Percentiles rank a stretch among this genome's conserved stretches.
phyloP scores from a whole-genome alignment of 306 rosid genomes.

The Cicer bijugum region DNA sequence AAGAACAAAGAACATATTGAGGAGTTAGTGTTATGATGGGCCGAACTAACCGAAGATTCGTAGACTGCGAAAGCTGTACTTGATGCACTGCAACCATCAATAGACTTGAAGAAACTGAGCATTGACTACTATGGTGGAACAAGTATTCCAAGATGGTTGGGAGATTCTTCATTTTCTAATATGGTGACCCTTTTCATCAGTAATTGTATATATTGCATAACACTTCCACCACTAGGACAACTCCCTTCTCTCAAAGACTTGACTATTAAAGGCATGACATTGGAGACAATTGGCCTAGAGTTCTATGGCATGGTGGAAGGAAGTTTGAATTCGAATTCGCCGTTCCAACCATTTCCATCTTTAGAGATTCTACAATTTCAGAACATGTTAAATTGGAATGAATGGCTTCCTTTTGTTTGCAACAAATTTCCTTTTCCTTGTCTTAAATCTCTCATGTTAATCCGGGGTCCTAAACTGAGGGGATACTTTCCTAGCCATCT shows the following conservation, averaged over 20 bases:
- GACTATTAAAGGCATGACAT: not conserved
- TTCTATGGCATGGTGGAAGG: not conserved
- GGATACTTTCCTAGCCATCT: slow-evolving; percentile 1
- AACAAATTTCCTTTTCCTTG: slow-evolving; percentile 1
- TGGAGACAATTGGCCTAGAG: slow-evolving; percentile 8
- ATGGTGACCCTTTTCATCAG: not conserved
- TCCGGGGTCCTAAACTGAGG: not conserved
- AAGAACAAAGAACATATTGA: not conserved
- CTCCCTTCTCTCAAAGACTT: slow-evolving; percentile 20
- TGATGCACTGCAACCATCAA: slow-evolving; percentile 14
- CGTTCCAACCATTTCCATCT: slow-evolving; percentile 7
- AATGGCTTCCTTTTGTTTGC: slow-evolving; percentile 6
- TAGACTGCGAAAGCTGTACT: not conserved
- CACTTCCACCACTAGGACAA: slow-evolving; percentile 3
- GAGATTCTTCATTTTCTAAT: slow-evolving; percentile 17
- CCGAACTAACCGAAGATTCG: not conserved
- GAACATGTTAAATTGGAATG: slow-evolving; percentile 16
- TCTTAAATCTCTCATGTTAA: not conserved
- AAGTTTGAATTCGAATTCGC: not conserved
- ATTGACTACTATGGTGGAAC: slow-evolving; percentile 4
- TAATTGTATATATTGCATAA: not conserved
- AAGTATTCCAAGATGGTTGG: slow-evolving; percentile 6
- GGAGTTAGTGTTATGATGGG: not conserved
- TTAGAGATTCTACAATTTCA: not conserved
- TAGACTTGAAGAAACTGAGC: not conserved